phyloP scores from a whole-genome alignment of 2,329 filamentous ascomycete genomes.

The Chaetomium globosum region DNA sequence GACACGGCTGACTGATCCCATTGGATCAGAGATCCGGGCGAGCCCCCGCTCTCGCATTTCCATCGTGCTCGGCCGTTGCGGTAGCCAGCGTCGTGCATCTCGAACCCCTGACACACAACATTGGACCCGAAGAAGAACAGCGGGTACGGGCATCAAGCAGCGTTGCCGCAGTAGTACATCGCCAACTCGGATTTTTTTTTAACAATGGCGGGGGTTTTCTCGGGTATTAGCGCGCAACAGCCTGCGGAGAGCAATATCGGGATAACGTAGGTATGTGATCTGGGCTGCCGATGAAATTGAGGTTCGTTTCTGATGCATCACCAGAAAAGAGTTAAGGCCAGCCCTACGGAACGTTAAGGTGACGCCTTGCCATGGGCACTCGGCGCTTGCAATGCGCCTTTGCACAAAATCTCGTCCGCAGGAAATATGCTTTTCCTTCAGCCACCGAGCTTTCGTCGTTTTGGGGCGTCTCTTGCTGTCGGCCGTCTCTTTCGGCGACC shows the following conservation, averaged over 20 bases:
- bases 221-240: background rate
- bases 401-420: background rate
- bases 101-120: conserved; percentile 15
- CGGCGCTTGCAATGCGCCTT: background rate
- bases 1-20: background rate
- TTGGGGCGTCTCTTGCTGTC: conserved; percentile 2
- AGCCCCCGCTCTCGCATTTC: background rate
- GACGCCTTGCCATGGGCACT: conserved; percentile 1
- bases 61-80: conserved; percentile 23
- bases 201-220: background rate
- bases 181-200: background rate
- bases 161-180: background rate
- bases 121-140: background rate
- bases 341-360: conserved; percentile 11
- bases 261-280: background rate
- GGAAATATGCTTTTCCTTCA: background rate
- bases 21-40: background rate
- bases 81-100: conserved; percentile 16
- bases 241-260: background rate
- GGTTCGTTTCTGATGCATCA: background rate
- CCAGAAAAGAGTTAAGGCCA: conserved; percentile 8
- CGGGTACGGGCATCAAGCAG: background rate
- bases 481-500: background rate
- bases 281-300: background rate
- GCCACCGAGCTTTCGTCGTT: background rate